A percentile compares a stretch with the other conserved stretches of the same genome.
Conservation (phyloP, 208 protist genomes). For the Endotrypanum monterogeii region DNA sequence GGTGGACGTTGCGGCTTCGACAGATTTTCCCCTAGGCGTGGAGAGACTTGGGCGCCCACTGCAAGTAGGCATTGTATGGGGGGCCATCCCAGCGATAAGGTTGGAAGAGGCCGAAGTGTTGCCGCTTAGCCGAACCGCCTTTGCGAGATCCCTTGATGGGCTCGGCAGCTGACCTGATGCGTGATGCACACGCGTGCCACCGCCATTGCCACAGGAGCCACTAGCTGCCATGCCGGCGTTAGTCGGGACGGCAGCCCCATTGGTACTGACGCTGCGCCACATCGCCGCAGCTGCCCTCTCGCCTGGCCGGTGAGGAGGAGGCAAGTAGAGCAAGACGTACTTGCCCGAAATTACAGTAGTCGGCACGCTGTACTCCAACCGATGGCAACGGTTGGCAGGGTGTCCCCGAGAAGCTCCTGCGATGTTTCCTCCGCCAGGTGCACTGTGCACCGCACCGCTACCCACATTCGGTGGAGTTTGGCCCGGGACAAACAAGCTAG, state of each 20-base stretch:
- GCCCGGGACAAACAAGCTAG: constrained; percentile 20
- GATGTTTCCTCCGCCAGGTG: not conserved
- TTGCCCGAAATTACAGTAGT: constrained; percentile 49
- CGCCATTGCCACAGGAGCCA: not conserved
- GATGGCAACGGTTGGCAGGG: constrained; percentile 7
- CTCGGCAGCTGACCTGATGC: not conserved
- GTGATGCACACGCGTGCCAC: not conserved
- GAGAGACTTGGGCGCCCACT: constrained; percentile 14
- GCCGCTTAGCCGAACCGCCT: constrained; percentile 12
- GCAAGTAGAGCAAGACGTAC: constrained; percentile 73
- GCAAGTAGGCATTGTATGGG: constrained; percentile 9
- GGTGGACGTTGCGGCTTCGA: not conserved
- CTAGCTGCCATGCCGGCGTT: not conserved
- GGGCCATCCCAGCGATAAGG: constrained; percentile 7
- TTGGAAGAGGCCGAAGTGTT: constrained; percentile 7
- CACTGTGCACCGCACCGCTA: not conserved
- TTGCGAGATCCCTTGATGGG: constrained; percentile 12
- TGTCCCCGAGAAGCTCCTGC: not conserved
- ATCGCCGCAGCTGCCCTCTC: constrained; percentile 12
- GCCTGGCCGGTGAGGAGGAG: constrained; percentile 24
- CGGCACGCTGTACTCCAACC: constrained; percentile 50
- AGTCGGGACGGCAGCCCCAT: too few species aligned
- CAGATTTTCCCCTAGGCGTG: constrained; percentile 11
- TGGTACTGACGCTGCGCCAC: constrained; percentile 7
- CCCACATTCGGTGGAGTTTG: not conserved